A percentile compares a stretch with the other conserved stretches of the same genome.
Evolutionary conservation across 2,329 filamentous ascomycete species (phyloP).

Genomic region (Penicillium expansum): DNA sequence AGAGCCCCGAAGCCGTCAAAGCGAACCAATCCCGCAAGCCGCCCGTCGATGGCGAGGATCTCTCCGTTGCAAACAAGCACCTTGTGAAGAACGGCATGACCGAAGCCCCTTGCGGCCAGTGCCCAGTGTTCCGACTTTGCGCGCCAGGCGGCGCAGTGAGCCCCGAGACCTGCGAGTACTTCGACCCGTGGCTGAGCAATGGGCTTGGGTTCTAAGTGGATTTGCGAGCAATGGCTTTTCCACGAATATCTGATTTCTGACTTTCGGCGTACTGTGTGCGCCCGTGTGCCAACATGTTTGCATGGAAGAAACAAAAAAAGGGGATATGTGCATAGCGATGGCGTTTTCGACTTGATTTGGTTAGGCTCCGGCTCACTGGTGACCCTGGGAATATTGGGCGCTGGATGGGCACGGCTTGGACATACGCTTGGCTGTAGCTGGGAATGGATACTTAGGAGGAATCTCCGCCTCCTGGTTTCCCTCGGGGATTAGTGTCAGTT

Average conservation of each 20-base stretch:
- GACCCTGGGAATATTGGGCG: neutral
- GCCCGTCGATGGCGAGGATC: conserved; percentile 27
- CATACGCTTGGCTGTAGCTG: conserved; percentile 1
- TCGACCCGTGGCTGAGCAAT: conserved; percentile 71
- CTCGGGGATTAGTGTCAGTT: neutral
- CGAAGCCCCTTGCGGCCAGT: conserved; percentile 85
- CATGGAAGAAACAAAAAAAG: conserved; percentile 23
- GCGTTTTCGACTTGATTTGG: conserved; percentile 29
- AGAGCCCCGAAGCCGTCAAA: conserved; percentile 40
- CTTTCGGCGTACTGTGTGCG: conserved; percentile 11
- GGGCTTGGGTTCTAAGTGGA: conserved; percentile 35
- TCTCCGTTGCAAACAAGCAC: conserved; percentile 36
- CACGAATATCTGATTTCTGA: neutral
- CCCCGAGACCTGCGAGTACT: conserved; percentile 88
- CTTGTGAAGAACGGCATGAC: conserved; percentile 71
- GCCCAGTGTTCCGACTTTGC: conserved; percentile 90
- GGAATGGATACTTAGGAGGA: conserved; percentile 3
- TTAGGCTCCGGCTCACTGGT: conserved; percentile 4
- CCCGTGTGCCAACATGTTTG: conserved; percentile 20
- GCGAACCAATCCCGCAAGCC: conserved; percentile 35
- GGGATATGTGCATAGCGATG: conserved; percentile 39
- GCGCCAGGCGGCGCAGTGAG: conserved; percentile 87
- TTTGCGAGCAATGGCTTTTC: neutral
- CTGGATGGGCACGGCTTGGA: conserved; percentile 8
- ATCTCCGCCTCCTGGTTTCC: neutral